Evolutionary conservation across 148 eudicot genomes (phyloP), one percentile per base, ranked within the genome.

Genomic region (Polygonum maritimum): DNA sequence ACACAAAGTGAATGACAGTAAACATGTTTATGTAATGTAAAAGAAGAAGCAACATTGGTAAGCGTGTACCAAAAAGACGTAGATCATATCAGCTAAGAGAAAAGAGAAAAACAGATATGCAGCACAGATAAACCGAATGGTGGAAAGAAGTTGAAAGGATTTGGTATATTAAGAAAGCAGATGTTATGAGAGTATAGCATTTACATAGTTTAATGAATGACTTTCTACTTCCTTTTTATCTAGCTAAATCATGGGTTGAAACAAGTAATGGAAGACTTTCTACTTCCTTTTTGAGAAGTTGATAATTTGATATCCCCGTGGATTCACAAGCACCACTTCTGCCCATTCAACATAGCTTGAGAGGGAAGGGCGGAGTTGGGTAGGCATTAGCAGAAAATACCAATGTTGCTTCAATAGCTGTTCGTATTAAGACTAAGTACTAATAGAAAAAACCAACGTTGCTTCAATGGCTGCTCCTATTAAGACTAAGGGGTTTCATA

Each of bases 1-100:
- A 75, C 49, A 73, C 76, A 62, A 77, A 76, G 35, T 44, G 75
- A 2, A 22, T 48, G 10, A 72, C 36, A 14, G 45, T 16, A 51
- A 38, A 40, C 51, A 73, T 15, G 31, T 26, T 26, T 26, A 26
- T 26, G 31, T 26, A 26, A 26, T 26, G 31, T 26, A 26, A 26
- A 80, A 36, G 1, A 33, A 9, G 71, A 2, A 26, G 31, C 21
- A 7, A 12, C 10, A 19, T 58, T 10, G 31, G 21, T 57, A 21
- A 57, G 33, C 12, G 22, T 22, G 33, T 57, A n/a, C 26, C 31
- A 57, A 57, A 7, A 57, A 21, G 63, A 57, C 21, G 63, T 57
- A 57, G 33, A 57, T 7, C 63, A 19, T 2, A 19, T 57, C 63
- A 5, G 33, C 31, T 21, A 19, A 57, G 33, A 6, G 14, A 57